Percentiles rank a stretch among this genome's conserved stretches.
Conservation (phyloP, 2,329 filamentous ascomycete genomes). For the Sporothrix protearum region DNA sequence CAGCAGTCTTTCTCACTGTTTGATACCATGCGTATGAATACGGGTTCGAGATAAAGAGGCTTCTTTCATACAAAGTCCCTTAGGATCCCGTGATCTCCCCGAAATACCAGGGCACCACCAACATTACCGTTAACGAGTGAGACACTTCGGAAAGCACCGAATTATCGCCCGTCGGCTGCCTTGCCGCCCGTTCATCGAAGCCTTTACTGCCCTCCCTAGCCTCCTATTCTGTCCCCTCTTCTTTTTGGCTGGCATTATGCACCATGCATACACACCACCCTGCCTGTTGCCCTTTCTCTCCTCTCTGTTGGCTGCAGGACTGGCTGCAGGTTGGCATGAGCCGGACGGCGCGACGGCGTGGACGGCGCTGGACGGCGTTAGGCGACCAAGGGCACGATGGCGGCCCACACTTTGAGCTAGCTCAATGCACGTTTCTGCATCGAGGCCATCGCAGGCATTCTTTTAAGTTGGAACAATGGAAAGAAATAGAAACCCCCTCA, state of each 20-base stretch:
- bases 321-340: background rate
- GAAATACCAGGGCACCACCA: background rate
- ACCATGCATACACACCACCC: slow-evolving; percentile 1
- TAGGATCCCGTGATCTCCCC: background rate
- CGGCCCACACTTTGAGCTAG: background rate
- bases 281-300: background rate
- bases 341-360: background rate
- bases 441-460: background rate
- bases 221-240: background rate
- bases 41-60: background rate
- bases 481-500: too few species aligned
- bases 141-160: slow-evolving; percentile 2
- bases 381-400: background rate
- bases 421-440: background rate
- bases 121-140: background rate
- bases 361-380: background rate
- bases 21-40: background rate
- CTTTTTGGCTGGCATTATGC: background rate
- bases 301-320: background rate
- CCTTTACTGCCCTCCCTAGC: background rate
- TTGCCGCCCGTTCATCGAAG: slow-evolving; percentile 1
- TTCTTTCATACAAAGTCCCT: background rate
- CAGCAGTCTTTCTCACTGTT: background rate
- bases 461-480: background rate
- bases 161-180: background rate